phyloP scores from a whole-genome alignment of 352 stramenopile genomes.

The Elongisporangium prolatum region DNA sequence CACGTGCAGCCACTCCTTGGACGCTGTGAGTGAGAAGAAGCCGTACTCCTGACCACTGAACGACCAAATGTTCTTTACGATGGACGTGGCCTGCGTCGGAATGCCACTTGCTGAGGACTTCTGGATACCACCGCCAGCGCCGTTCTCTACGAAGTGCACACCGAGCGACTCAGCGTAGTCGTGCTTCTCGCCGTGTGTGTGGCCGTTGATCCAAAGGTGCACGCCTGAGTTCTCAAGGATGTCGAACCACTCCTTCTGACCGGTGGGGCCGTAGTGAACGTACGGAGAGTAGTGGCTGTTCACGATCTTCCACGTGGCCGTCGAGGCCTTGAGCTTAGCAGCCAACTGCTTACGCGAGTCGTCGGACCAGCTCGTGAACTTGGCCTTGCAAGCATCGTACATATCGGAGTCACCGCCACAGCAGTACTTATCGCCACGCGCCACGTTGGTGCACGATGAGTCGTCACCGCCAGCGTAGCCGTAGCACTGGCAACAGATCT shows the following conservation, averaged over 20 bases:
- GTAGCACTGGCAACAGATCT: slow-evolving; percentile 62
- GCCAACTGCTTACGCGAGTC: slow-evolving; percentile 38
- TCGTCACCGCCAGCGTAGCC: slow-evolving; percentile 39
- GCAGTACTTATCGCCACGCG: slow-evolving; percentile 34
- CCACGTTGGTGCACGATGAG: slow-evolving; percentile 28
- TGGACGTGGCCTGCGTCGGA: slow-evolving; percentile 32
- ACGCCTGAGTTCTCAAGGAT: slow-evolving; percentile 30
- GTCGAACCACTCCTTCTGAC: slow-evolving; percentile 43
- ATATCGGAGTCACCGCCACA: slow-evolving; percentile 27
- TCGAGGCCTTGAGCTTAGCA: slow-evolving; percentile 38
- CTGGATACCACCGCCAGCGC: slow-evolving; percentile 64
- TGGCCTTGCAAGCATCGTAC: slow-evolving; percentile 34
- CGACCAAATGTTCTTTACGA: slow-evolving; percentile 57
- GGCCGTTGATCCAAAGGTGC: slow-evolving; percentile 43
- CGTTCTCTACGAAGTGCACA: slow-evolving; percentile 78
- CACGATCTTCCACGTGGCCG: slow-evolving; percentile 63
- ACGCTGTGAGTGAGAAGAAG: slow-evolving; percentile 58
- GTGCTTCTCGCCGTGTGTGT: slow-evolving; percentile 70
- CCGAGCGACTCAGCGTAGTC: slow-evolving; percentile 40
- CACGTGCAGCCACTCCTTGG: slow-evolving; percentile 57
- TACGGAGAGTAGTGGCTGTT: slow-evolving; percentile 68
- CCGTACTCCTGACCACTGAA: slow-evolving; percentile 60
- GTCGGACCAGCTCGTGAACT: slow-evolving; percentile 40
- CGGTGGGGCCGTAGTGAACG: slow-evolving; percentile 34
- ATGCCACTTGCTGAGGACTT: slow-evolving; percentile 67